A percentile compares a stretch with the other conserved stretches of the same genome.
These are phyloP conservation scores for Neonectria ditissima DNA, from an alignment of 2,329 filamentous ascomycete genomes.

Conservation along the genomic window DNA sequence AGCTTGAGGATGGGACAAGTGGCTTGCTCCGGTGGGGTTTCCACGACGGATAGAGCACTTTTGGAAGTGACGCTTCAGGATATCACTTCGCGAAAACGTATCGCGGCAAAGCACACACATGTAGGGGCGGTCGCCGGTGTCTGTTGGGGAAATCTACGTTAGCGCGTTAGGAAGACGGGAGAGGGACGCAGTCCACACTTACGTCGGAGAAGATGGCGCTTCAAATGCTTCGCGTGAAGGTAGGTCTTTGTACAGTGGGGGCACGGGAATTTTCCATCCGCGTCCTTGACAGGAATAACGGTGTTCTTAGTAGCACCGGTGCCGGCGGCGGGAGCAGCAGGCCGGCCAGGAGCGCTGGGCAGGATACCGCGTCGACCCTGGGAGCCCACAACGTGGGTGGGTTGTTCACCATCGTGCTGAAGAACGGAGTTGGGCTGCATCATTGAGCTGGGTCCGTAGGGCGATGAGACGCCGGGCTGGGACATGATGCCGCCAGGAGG, in stretches of 20 bases:
- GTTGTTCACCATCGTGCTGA: slow-evolving; percentile 68
- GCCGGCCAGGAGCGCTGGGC: slow-evolving; percentile 88
- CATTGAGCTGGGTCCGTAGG: slow-evolving; percentile 69
- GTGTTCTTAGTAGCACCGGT: slow-evolving; percentile 79
- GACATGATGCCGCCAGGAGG: slow-evolving; percentile 74
- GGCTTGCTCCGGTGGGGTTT: slow-evolving; percentile 93
- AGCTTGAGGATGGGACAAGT: slow-evolving; percentile 91
- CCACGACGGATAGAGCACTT: slow-evolving; percentile 98
- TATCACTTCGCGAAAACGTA: slow-evolving; percentile 97
- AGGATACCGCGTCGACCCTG: slow-evolving; percentile 93
- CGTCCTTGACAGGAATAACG: slow-evolving; percentile 92
- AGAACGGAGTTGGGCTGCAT: slow-evolving; percentile 69
- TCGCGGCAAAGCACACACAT: slow-evolving; percentile 98
- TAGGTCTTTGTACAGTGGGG: slow-evolving; percentile 99
- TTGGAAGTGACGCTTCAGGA: slow-evolving; percentile 98
- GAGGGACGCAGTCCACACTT: slow-evolving; percentile 63
- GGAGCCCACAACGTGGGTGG: slow-evolving; percentile 93
- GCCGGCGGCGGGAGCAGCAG: slow-evolving; percentile 79
- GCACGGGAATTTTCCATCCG: slow-evolving; percentile 97
- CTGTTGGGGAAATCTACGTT: slow-evolving; percentile 57
- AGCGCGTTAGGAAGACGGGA: slow-evolving; percentile 10
- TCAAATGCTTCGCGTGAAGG: slow-evolving; percentile 95
- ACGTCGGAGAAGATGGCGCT: slow-evolving; percentile 96
- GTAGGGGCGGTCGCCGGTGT: slow-evolving; percentile 97
- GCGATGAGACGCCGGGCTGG: slow-evolving; percentile 67